These are phyloP conservation scores for Diplodia mutila DNA, from an alignment of 2,329 filamentous ascomycete species.

Conservation along the genomic window DNA sequence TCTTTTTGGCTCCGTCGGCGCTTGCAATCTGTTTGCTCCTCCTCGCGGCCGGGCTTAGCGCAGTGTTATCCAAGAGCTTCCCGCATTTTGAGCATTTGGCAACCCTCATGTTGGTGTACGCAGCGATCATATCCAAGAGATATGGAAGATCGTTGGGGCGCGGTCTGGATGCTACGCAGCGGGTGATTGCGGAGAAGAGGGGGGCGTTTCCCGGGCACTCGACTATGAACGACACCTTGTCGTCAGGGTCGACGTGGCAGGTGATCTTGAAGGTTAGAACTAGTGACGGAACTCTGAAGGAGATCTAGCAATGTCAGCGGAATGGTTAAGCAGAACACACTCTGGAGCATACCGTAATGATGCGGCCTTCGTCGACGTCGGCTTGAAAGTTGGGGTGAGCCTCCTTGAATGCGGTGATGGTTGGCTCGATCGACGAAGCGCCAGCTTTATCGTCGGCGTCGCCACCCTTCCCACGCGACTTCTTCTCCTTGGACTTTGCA, in stretches of 20 bases:
- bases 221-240: constrained; percentile 34
- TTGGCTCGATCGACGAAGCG: constrained; percentile 31
- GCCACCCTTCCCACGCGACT: constrained; percentile 26
- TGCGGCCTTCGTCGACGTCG: constrained; percentile 35
- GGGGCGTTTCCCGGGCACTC: constrained; percentile 39
- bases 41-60: constrained; percentile 37
- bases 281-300: constrained; percentile 34
- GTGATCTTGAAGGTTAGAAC: constrained; percentile 36
- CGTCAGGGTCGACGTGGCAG: constrained; percentile 36
- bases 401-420: constrained; percentile 35
- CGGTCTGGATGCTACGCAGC: constrained; percentile 41
- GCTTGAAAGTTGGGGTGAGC: constrained; percentile 33
- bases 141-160: constrained; percentile 37
- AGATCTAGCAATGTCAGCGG: constrained; percentile 32
- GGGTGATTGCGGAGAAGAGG: constrained; percentile 37
- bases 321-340: neutral
- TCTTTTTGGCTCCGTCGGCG: constrained; percentile 31
- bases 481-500: constrained; percentile 24
- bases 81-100: constrained; percentile 40
- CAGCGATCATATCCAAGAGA: constrained; percentile 45
- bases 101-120: constrained; percentile 41
- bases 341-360: constrained; percentile 33
- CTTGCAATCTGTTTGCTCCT: constrained; percentile 34
- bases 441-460: constrained; percentile 23
- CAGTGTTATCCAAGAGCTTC: constrained; percentile 35